Evolutionary conservation across 306 rosid species (phyloP).

Genomic region (Cucurbita argyrosperma): DNA sequence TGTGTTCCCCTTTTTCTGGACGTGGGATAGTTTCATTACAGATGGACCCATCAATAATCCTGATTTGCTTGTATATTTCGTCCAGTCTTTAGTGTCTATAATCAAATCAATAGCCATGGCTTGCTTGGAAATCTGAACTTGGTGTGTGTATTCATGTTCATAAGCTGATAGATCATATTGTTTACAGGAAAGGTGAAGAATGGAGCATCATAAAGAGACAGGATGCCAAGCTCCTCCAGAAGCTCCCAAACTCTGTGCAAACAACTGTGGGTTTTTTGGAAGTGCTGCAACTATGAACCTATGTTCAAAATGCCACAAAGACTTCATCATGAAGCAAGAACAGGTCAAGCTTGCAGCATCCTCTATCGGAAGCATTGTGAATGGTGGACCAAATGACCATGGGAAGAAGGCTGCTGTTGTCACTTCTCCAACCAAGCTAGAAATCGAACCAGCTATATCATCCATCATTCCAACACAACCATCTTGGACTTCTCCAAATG

Average conservation of each 20-base stretch:
- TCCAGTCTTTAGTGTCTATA: not conserved
- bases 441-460: not conserved
- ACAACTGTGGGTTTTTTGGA: slow-evolving; percentile 37
- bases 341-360: slow-evolving; percentile 27
- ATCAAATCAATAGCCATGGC: not conserved
- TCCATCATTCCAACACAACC: slow-evolving; percentile 9
- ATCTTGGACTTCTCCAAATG: not conserved
- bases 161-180: not conserved
- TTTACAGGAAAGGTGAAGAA: slow-evolving; percentile 15
- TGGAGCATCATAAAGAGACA: slow-evolving; percentile 34
- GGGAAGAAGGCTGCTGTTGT: not conserved
- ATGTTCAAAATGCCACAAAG: slow-evolving; percentile 43
- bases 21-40: not conserved
- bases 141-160: not conserved
- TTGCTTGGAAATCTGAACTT: not conserved
- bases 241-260: slow-evolving; percentile 36
- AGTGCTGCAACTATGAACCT: slow-evolving; percentile 36
- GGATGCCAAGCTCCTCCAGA: slow-evolving; percentile 37
- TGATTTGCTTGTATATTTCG: not conserved
- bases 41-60: not conserved
- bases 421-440: slow-evolving; percentile 1
- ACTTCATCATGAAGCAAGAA: slow-evolving; percentile 22
- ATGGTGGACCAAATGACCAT: slow-evolving; percentile 10
- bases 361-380: slow-evolving; percentile 19
- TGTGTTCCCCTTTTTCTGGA: not conserved